Evolutionary conservation across 1,139 yeast species (phyloP).

Genomic region (Candida buenavistaensis): DNA sequence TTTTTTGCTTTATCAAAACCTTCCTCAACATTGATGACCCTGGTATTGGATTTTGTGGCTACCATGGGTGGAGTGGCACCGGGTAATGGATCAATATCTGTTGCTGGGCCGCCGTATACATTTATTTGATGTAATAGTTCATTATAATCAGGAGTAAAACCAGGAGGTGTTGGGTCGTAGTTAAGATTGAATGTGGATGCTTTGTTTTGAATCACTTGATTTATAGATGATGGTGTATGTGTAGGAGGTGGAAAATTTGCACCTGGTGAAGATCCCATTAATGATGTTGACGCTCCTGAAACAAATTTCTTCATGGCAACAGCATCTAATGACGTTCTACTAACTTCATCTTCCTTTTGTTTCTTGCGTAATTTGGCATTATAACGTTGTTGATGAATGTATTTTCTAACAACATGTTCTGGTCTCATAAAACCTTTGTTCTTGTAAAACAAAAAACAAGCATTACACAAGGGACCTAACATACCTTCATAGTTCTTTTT

Average conservation of each 20-base stretch:
- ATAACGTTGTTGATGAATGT: slow-evolving; percentile 47
- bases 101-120: slow-evolving; percentile 52
- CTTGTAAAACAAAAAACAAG: slow-evolving; percentile 48
- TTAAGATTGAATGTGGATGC: slow-evolving; percentile 3
- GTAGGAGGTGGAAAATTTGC: slow-evolving; percentile 43
- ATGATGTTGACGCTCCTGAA: slow-evolving; percentile 1
- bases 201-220: slow-evolving; percentile 39
- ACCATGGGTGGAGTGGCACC: slow-evolving; percentile 49
- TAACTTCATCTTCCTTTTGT: slow-evolving; percentile 21
- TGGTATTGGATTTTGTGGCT: slow-evolving; percentile 49
- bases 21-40: slow-evolving; percentile 37
- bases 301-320: slow-evolving; percentile 7
- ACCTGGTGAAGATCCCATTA: slow-evolving; percentile 9
- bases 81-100: slow-evolving; percentile 54
- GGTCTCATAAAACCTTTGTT: slow-evolving; percentile 56
- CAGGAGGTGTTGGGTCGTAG: slow-evolving; percentile 11
- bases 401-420: slow-evolving; percentile 47
- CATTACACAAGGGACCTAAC: slow-evolving; percentile 54
- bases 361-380: slow-evolving; percentile 24
- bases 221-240: slow-evolving; percentile 46
- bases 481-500: slow-evolving; percentile 47
- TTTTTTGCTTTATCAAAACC: slow-evolving; percentile 47
- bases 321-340: slow-evolving; percentile 3
- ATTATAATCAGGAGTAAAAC: slow-evolving; percentile 35
- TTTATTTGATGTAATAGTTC: slow-evolving; percentile 52